These are phyloP conservation scores for Drosera spatulata DNA, from an alignment of 179 eudicot genomes.

Conservation along the genomic window DNA sequence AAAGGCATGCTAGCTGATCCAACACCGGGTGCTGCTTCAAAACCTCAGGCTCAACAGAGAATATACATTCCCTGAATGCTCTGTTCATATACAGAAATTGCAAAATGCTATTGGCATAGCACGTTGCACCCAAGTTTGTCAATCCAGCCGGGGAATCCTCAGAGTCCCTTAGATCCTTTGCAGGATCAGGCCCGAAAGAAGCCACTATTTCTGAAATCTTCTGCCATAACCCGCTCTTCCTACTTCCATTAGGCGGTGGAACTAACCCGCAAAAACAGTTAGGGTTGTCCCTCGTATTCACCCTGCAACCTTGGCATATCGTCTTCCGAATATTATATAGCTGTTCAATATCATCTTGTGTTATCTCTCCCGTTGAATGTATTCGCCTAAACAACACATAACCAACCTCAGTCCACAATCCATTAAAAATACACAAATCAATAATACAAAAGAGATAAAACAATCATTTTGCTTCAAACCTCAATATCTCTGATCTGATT, in stretches of 20 bases:
- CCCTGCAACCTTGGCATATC: conserved; percentile 83
- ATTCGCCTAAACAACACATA: conserved; percentile 44
- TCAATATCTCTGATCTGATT: conserved; percentile 37
- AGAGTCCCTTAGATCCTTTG: conserved; percentile 55
- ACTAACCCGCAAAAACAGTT: conserved; percentile 87
- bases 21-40: conserved; percentile 74
- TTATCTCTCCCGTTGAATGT: conserved; percentile 40
- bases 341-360: conserved; percentile 60
- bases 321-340: conserved; percentile 74
- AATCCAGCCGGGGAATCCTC: conserved; percentile 72
- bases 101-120: conserved; percentile 96
- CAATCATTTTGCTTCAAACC: conserved; percentile 18
- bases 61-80: conserved; percentile 71
- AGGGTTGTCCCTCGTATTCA: conserved; percentile 89
- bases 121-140: conserved; percentile 94
- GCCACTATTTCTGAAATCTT: conserved; percentile 53
- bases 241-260: conserved; percentile 74
- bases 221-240: conserved; percentile 96
- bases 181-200: conserved; percentile 76
- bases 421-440: no score
- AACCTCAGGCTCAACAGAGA: conserved; percentile 77
- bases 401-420: no score
- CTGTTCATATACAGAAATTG: conserved; percentile 87
- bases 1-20: conserved; percentile 82
- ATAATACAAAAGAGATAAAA: no score